A percentile compares a stretch with the other conserved stretches of the same genome.
Evolutionary conservation across 1,284 basidiomycete genomes (phyloP).

Genomic region (Sanghuangporus weigelae): DNA sequence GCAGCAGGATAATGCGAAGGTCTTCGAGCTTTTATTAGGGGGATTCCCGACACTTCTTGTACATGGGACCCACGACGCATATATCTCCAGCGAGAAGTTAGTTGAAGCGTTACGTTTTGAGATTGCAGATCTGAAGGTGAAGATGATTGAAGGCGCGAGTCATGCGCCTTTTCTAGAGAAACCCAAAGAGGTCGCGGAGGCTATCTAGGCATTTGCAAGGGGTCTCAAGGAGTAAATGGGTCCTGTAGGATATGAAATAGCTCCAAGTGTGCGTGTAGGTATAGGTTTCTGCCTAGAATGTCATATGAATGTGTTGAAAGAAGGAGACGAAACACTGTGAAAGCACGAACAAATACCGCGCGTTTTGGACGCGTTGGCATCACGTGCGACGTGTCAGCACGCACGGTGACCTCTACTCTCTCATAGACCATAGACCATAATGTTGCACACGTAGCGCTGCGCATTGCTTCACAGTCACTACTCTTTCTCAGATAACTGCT

Average conservation of each 20-base stretch:
- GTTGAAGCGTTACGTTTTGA: conserved; percentile 22
- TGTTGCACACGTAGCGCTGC: no score
- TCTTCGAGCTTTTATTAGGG: conserved; percentile 28
- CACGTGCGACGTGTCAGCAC: neutral
- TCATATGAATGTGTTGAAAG: neutral
- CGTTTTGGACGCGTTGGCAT: neutral
- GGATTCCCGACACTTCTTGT: conserved; percentile 31
- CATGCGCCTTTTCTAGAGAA: conserved; percentile 4
- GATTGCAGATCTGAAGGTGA: conserved; percentile 6
- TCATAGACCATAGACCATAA: no score
- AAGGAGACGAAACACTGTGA: no score
- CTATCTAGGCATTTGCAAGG: conserved; percentile 1
- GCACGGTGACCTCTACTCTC: neutral
- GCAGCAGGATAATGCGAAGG: conserved; percentile 28
- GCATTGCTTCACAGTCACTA: no score
- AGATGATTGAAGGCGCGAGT: conserved; percentile 1
- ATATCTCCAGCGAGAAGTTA: conserved; percentile 24
- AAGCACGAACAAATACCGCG: no score
- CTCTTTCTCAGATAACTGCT: no score
- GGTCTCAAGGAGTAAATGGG: neutral
- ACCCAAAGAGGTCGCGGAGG: conserved; percentile 3
- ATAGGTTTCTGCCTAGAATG: neutral
- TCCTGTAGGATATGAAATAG: no score
- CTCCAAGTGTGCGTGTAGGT: no score
- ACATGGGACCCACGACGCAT: conserved; percentile 30